Percentiles rank a stretch among this genome's conserved stretches.
These are phyloP conservation scores for Podospora appendiculata DNA, from an alignment of 495 filamentous ascomycete genomes.

Conservation along the genomic window DNA sequence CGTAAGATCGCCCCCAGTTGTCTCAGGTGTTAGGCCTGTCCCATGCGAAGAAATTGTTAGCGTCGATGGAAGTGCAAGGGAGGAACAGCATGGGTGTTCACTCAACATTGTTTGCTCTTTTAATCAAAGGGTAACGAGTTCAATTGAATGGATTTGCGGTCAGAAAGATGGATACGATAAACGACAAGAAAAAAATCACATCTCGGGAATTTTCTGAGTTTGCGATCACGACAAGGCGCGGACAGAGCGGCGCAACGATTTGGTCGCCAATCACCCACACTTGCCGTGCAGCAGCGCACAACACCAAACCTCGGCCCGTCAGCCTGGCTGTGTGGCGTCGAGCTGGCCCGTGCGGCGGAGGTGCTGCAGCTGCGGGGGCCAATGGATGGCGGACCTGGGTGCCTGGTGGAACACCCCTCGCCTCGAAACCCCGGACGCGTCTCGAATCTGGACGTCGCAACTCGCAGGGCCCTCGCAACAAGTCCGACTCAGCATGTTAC, in stretches of 20 bases:
- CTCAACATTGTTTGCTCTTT: too few relatives aligned
- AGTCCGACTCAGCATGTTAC: slow-evolving; percentile 20
- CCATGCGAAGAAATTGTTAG: too few relatives aligned
- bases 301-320: background rate
- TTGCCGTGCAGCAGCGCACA: background rate
- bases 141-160: too few relatives aligned
- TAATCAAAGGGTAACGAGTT: too few relatives aligned
- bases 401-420: slow-evolving; percentile 5
- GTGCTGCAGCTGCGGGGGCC: too few relatives aligned
- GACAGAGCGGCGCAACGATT: slow-evolving; percentile 2
- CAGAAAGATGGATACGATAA: too few relatives aligned
- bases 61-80: background rate
- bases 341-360: slow-evolving; percentile 1
- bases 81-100: too few relatives aligned
- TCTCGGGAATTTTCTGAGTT: background rate
- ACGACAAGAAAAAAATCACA: too few relatives aligned
- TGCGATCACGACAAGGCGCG: background rate
- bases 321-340: too few relatives aligned
- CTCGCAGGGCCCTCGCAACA: background rate
- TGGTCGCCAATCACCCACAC: background rate
- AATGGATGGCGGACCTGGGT: too few relatives aligned
- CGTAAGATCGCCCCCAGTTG: too few relatives aligned
- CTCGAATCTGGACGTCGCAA: background rate
- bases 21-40: too few relatives aligned
- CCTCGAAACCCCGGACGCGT: slow-evolving; percentile 14